A percentile compares a stretch with the other conserved stretches of the same genome.
phyloP scores from a whole-genome alignment of 2,329 filamentous ascomycete species.

The Ceratocystis papillata region DNA sequence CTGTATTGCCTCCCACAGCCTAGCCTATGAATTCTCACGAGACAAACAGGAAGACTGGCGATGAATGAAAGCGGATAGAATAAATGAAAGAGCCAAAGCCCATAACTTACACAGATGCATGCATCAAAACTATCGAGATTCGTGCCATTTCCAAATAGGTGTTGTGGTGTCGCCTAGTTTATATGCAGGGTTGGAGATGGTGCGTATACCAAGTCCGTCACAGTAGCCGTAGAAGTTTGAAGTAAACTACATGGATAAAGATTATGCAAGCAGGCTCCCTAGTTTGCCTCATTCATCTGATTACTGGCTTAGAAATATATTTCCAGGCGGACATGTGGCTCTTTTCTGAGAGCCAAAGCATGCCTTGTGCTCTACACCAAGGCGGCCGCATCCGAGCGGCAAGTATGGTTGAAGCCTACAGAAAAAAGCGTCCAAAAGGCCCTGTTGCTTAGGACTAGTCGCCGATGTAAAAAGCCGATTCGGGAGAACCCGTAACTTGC shows the following conservation, averaged over 20 bases:
- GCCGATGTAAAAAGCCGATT: not conserved
- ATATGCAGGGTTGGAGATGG: not conserved
- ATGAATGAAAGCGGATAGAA: too few relatives aligned
- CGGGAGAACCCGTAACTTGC: not conserved
- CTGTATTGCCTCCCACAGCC: too few relatives aligned
- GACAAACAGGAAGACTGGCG: too few relatives aligned
- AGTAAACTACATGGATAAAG: not conserved
- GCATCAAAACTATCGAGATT: not conserved
- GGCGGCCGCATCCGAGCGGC: conserved; percentile 10
- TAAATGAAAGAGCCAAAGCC: too few relatives aligned
- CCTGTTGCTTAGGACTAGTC: conserved; percentile 1
- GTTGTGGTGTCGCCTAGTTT: not conserved
- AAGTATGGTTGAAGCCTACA: not conserved
- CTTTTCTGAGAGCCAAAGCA: not conserved
- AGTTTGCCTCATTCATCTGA: not conserved
- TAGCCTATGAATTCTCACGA: too few relatives aligned
- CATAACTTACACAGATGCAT: not conserved
- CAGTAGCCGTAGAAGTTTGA: not conserved
- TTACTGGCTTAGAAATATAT: not conserved
- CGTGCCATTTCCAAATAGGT: not conserved
- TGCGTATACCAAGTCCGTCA: not conserved
- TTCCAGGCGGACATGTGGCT: not conserved
- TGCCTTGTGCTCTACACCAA: not conserved
- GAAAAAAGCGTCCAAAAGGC: not conserved
- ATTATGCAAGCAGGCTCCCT: not conserved